Base-by-base conservation (phyloP, 495 filamentous ascomycete species). In the Jackrogersella minutella region DNA sequence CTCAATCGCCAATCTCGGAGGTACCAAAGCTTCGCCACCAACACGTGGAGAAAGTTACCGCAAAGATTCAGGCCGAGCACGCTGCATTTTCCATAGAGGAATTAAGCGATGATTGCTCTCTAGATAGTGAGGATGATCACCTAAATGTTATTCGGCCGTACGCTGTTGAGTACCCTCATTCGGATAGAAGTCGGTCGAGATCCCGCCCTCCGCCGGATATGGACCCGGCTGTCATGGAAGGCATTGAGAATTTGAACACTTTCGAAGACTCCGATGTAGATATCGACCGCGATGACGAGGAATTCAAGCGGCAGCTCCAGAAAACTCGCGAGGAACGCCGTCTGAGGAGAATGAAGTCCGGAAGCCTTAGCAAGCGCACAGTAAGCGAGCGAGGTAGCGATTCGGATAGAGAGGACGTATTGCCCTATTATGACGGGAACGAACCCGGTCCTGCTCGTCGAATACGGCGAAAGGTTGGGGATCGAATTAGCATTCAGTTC, bases 311-410 rank as follows among this genome's bases (percentile, higher is more conserved):
- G 24, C 64, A 67, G 13, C 34, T 75, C 6, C 69, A 62, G 39
- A 71, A 73, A 50, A 69, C 66, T 24, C 79, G 80, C 11, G 74
- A 77, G 26, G 77, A 78, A 56, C 76, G 75, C 41, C 68, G 79
- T 41, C 72, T 74, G 49, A 75, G 74, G 66, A 75, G 83, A 11
- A 83, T 84, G 77, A 83, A 75, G 26, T 81, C 79, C 9, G 81
- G 81, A 55, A 83, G 79, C 68, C 77, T 84, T 22, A 80, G 81
- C 73, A 85, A 85, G 75, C 75, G 83, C 21, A 83, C 81, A 24
- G 74, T 84, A 41, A 80, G 76, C 71, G 80, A 84, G 71, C 81
- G 81, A 64, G 83, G 80, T 41, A 82, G 79, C 60, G 83, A 83
- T 64, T 81, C 81, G 5, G 83, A 85, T 65, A 77, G 71, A 33